A percentile compares a stretch with the other conserved stretches of the same genome.
phyloP scores from a whole-genome alignment of 768 basidiomycete species.

The Leccinum disarticulatum region DNA sequence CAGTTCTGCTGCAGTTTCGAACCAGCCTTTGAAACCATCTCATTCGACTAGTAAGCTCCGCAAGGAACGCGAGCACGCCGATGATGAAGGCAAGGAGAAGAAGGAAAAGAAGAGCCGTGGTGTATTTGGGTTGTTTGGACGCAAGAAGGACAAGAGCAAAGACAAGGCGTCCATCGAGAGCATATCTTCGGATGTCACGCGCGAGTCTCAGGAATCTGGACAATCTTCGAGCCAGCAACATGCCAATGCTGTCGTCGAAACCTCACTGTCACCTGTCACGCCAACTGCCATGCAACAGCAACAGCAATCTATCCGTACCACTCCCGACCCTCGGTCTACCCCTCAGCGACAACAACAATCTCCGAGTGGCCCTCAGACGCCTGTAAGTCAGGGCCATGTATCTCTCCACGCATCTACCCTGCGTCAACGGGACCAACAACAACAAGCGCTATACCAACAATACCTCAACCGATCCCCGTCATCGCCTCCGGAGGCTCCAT shows the following conservation, averaged over 20 bases:
- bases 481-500: constrained; percentile 71
- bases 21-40: constrained; percentile 15
- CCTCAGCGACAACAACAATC: constrained; percentile 26
- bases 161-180: constrained; percentile 54
- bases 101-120: constrained; percentile 68
- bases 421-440: constrained; percentile 85
- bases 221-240: constrained; percentile 48
- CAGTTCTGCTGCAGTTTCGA: constrained; percentile 29
- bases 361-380: constrained; percentile 28
- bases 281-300: constrained; percentile 58
- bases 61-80: constrained; percentile 44
- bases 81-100: constrained; percentile 53
- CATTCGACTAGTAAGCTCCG: constrained; percentile 37
- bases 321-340: constrained; percentile 20
- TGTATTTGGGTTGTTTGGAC: constrained; percentile 75
- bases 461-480: constrained; percentile 87
- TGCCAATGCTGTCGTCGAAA: constrained; percentile 14
- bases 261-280: constrained; percentile 53
- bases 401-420: constrained; percentile 66
- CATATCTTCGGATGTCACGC: constrained; percentile 48
- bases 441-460: constrained; percentile 83
- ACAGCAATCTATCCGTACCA: constrained; percentile 37
- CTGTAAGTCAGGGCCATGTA: constrained; percentile 40
- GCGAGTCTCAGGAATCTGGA: constrained; percentile 64
- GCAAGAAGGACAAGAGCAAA: constrained; percentile 76